Evolutionary conservation across 805 yeast species (phyloP).

Genomic region (Candida insectorum): DNA sequence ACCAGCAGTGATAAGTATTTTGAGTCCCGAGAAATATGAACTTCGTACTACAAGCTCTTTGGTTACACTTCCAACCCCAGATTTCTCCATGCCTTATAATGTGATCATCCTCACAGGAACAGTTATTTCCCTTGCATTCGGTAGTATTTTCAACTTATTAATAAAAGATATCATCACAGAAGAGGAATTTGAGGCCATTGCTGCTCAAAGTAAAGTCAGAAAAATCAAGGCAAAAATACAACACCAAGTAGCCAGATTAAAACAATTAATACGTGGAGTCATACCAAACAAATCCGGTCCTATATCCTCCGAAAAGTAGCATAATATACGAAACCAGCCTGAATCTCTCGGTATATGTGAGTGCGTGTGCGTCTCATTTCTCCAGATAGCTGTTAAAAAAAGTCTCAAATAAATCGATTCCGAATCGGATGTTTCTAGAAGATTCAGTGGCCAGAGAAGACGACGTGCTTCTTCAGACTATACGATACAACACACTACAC

Average conservation of each 20-base stretch:
- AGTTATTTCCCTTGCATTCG: conserved; percentile 87
- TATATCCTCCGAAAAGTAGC: too few relatives aligned
- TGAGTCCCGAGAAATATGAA: conserved; percentile 41
- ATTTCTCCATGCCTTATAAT: conserved; percentile 97
- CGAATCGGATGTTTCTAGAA: too few relatives aligned
- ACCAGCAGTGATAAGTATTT: conserved; percentile 74
- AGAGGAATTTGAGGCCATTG: conserved; percentile 45
- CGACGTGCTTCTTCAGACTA: conserved; percentile 9
- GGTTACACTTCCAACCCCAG: conserved; percentile 90
- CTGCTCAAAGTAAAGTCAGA: conserved; percentile 15
- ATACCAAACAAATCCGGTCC: too few relatives aligned
- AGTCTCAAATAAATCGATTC: too few relatives aligned
- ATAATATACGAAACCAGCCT: too few relatives aligned
- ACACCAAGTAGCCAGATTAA: conserved; percentile 1
- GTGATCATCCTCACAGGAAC: conserved; percentile 94
- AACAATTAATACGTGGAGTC: neutral
- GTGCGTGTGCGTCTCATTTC: too few relatives aligned
- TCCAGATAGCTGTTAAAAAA: too few relatives aligned
- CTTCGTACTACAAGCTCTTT: conserved; percentile 84
- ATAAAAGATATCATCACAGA: conserved; percentile 73
- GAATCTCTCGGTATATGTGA: too few relatives aligned
- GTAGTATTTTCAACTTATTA: conserved; percentile 75
- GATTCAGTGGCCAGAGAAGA: conserved; percentile 16
- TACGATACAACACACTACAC: conserved; percentile 1
- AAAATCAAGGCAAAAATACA: conserved; percentile 9